A percentile compares a stretch with the other conserved stretches of the same genome.
Evolutionary conservation across 139 green algal species (phyloP).

Genomic region (Pedinophyceae sp.): DNA sequence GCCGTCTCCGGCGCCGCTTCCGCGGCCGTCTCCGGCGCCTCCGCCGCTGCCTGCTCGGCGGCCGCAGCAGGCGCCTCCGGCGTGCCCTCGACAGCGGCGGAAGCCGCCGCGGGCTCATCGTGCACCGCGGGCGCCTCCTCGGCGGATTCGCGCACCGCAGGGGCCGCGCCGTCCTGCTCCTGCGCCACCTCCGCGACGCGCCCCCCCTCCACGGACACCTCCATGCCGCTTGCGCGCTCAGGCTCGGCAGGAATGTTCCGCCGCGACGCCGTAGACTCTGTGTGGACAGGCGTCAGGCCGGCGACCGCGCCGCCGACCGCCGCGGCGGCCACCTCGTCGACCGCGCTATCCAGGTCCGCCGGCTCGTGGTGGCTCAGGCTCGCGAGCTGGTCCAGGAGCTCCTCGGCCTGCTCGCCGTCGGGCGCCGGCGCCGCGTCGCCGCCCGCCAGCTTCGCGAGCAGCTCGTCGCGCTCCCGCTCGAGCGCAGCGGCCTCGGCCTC

Average conservation of each 20-base stretch:
- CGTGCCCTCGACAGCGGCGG: too few relatives aligned
- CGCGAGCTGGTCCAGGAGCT: not conserved
- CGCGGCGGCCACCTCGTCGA: not conserved
- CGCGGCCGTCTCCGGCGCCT: not conserved
- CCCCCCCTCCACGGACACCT: too few relatives aligned
- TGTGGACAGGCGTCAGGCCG: too few relatives aligned
- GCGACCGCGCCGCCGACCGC: not conserved
- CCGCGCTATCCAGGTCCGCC: not conserved
- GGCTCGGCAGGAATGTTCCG: not conserved
- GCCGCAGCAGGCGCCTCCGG: too few relatives aligned
- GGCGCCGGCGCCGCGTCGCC: not conserved
- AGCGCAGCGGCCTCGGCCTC: not conserved
- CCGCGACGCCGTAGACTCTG: too few relatives aligned
- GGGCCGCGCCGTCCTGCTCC: constrained; percentile 85
- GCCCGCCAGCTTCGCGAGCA: not conserved
- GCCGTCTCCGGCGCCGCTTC: too few relatives aligned
- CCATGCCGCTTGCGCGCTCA: constrained; percentile 64
- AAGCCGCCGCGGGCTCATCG: not conserved
- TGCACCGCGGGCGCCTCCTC: constrained; percentile 29
- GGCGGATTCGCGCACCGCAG: too few relatives aligned
- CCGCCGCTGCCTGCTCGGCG: not conserved
- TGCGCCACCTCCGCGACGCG: too few relatives aligned
- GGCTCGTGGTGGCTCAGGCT: not conserved
- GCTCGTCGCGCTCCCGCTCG: not conserved
- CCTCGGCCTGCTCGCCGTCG: not conserved